Evolutionary conservation across 306 rosid genomes (phyloP).

Genomic region (Acacia melanoxylon): DNA sequence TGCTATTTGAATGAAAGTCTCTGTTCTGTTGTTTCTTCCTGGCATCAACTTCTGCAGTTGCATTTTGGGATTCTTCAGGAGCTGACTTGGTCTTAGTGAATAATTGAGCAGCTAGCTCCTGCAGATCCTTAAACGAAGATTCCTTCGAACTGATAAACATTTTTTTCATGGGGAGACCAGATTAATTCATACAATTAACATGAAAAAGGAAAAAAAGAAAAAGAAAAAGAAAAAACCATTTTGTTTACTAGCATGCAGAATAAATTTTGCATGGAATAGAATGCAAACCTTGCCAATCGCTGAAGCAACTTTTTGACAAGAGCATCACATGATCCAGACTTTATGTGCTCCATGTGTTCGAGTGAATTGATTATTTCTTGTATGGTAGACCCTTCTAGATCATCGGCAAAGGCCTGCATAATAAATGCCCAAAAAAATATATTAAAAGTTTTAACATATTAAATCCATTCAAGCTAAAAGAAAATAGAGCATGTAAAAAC

Average conservation of each 20-base stretch:
- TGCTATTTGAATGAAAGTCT: conserved; percentile 72
- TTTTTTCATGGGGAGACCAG: neutral
- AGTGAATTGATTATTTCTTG: conserved; percentile 63
- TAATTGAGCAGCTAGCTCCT: conserved; percentile 64
- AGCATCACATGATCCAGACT: conserved; percentile 82
- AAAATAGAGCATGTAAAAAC: neutral
- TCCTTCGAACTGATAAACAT: conserved; percentile 70
- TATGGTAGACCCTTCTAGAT: conserved; percentile 58
- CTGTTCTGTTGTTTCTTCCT: conserved; percentile 65
- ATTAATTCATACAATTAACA: neutral
- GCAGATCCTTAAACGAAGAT: conserved; percentile 74
- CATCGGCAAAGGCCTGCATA: conserved; percentile 64
- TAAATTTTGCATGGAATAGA: neutral
- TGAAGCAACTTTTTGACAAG: conserved; percentile 73
- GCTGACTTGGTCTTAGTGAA: conserved; percentile 60
- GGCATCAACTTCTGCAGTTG: conserved; percentile 47
- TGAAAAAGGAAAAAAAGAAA: neutral
- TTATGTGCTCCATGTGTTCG: conserved; percentile 66
- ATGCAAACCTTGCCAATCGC: conserved; percentile 73
- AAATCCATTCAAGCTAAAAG: conserved; percentile 7
- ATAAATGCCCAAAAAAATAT: neutral
- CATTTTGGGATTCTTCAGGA: conserved; percentile 53
- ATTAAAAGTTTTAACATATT: conserved; percentile 2
- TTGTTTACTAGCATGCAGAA: neutral
- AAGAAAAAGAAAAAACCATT: neutral